Base-by-base conservation (phyloP, 78 protist genomes). In the Isochrysis galbana region DNA sequence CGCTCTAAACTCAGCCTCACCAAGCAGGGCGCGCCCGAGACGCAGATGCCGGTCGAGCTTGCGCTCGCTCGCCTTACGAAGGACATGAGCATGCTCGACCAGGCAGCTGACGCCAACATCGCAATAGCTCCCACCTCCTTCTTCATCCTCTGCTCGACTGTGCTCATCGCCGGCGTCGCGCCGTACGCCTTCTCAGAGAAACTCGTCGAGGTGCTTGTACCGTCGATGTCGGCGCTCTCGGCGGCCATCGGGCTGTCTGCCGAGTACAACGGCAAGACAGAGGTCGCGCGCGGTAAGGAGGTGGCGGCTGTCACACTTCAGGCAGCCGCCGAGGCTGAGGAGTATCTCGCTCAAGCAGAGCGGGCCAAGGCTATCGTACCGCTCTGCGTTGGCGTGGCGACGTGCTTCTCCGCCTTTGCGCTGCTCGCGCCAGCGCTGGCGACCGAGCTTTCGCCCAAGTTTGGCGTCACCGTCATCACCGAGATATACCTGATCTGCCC, bases 211-310 rank as follows among this genome's bases (percentile, higher is more conserved):
- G 55, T 80, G 55, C 88, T 80, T 23, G 51, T 80, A 22, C 88
- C 88, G 34, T 41, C 88, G 39, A 80, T 80, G 88, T 3, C 55
- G 38, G 48, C 88, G 55, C 51, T 80, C 88, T 44, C 88, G 25
- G 88, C 88, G 29, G 88, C 54, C 44, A 3, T 44, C 48, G 87
- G 87, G 4, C 0, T 78, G 54, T 36, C 87, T 5, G 2, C 46
- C 36, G 87, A 78, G 51, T 78, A 78, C 87, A 5, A 7, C 19
- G 87, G 87, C 29, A 38, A 42, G 51, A 47, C 42, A 21, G 87
- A 26, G 1, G 87, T 78, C 51, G 19, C 87, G 87, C 44, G 51
- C 36, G 87, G 87, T 47, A 78, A 78, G 87, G 87, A 78, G 51
- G n/a, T 78, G n/a, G 87, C 87, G 32, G 87, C 87, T 14, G 46